Evolutionary conservation across 768 basidiomycete genomes (phyloP).

Genomic region (Naganishia vaughanmartiniae): DNA sequence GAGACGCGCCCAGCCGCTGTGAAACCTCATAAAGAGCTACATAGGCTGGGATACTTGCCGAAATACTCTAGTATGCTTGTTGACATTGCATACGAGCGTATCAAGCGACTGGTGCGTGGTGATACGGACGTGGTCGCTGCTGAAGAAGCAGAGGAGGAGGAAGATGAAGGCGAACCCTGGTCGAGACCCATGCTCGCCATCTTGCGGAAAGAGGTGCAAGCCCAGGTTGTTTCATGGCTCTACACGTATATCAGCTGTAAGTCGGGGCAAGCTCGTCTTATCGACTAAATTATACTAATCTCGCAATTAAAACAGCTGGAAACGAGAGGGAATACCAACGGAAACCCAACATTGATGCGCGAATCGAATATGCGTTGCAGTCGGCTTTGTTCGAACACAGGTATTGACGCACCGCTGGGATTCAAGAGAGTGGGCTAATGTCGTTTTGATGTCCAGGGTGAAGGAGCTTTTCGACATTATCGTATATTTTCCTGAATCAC

Average conservation of each 20-base stretch:
- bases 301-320: conserved; percentile 50
- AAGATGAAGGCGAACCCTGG: conserved; percentile 60
- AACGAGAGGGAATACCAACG: conserved; percentile 38
- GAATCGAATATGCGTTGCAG: conserved; percentile 90
- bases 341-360: conserved; percentile 67
- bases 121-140: conserved; percentile 53
- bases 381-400: conserved; percentile 83
- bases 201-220: conserved; percentile 61
- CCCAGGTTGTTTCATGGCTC: conserved; percentile 32
- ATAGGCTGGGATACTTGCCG: conserved; percentile 41
- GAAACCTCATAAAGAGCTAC: conserved; percentile 37
- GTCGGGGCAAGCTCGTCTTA: not conserved
- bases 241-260: conserved; percentile 19
- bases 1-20: conserved; percentile 31
- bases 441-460: conserved; percentile 47
- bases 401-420: conserved; percentile 55
- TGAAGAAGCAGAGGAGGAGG: conserved; percentile 58
- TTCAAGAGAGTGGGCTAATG: conserved; percentile 7
- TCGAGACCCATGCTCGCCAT: conserved; percentile 43
- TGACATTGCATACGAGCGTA: conserved; percentile 78
- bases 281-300: not conserved
- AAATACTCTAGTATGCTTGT: conserved; percentile 60
- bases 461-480: conserved; percentile 94
- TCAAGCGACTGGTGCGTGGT: conserved; percentile 68
- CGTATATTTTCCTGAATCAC: conserved; percentile 85